Conservation (phyloP, 2,329 filamentous ascomycete genomes). For the Didymella keratinophila region DNA sequence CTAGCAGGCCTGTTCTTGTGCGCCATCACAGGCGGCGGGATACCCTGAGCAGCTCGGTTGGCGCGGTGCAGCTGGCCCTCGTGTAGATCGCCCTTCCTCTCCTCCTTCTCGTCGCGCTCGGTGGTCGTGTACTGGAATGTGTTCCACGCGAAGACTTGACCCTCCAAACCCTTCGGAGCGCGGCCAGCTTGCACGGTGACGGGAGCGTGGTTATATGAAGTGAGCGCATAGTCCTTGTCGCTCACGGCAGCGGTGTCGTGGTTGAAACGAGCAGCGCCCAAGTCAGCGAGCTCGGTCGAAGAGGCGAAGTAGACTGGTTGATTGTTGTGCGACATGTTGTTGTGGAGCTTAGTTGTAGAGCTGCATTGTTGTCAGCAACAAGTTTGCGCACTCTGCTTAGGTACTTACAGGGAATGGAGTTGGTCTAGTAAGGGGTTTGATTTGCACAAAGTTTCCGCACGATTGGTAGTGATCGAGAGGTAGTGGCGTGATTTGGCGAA, state of each 20-base stretch:
- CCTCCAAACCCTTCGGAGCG: slow-evolving; percentile 38
- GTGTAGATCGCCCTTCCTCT: slow-evolving; percentile 47
- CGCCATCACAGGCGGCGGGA: neutral
- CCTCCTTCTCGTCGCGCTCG: slow-evolving; percentile 37
- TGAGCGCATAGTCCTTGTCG: slow-evolving; percentile 40
- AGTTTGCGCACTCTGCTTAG: too few species aligned
- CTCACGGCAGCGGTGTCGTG: slow-evolving; percentile 40
- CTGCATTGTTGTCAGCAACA: neutral
- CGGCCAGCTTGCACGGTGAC: slow-evolving; percentile 32
- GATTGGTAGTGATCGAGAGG: neutral
- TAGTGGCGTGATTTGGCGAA: neutral
- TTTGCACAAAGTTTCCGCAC: neutral
- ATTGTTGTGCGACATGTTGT: neutral
- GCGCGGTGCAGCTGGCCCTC: slow-evolving; percentile 45
- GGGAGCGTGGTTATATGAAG: slow-evolving; percentile 21
- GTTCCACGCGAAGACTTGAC: slow-evolving; percentile 41
- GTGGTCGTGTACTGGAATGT: slow-evolving; percentile 38
- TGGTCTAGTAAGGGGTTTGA: neutral
- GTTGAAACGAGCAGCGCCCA: slow-evolving; percentile 42
- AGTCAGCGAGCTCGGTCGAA: slow-evolving; percentile 37
- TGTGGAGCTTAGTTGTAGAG: neutral
- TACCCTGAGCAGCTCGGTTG: slow-evolving; percentile 38
- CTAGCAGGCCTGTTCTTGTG: neutral
- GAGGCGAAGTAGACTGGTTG: slow-evolving; percentile 20
- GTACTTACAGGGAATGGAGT: neutral